A percentile compares a stretch with the other conserved stretches of the same genome.
phyloP scores from a whole-genome alignment of 257 asterid species.

The Solanum microdontum region DNA sequence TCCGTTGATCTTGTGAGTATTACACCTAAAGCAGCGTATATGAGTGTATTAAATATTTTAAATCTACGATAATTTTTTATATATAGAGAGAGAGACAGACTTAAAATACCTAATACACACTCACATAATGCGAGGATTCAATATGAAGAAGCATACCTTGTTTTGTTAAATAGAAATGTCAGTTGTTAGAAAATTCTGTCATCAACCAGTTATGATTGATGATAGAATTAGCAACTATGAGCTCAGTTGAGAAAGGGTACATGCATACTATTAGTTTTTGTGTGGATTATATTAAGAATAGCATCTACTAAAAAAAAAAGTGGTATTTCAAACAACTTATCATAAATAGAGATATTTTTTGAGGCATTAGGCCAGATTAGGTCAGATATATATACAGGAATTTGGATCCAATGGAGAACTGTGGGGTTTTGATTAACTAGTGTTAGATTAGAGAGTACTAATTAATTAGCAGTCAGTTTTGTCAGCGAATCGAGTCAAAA shows the following conservation, averaged over 20 bases:
- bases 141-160: neutral
- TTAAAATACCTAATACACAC: neutral
- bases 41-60: neutral
- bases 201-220: neutral
- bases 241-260: neutral
- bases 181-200: neutral
- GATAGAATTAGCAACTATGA: neutral
- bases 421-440: neutral
- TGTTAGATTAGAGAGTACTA: neutral
- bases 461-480: conserved; percentile 14
- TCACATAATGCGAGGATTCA: neutral
- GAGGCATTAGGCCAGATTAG: neutral
- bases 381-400: neutral
- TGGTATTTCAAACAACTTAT: neutral
- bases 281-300: neutral
- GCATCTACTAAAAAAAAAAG: neutral
- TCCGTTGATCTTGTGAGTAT: neutral
- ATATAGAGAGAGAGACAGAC: neutral
- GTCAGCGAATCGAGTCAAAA: conserved; percentile 22
- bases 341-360: no score
- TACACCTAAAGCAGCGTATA: neutral
- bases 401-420: neutral
- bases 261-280: neutral
- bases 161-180: neutral
- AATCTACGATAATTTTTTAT: no score